A percentile compares a stretch with the other conserved stretches of the same genome.
Evolutionary conservation across 129 eudicot genomes (phyloP).

Genomic region (carrot (Daucus carota)): DNA sequence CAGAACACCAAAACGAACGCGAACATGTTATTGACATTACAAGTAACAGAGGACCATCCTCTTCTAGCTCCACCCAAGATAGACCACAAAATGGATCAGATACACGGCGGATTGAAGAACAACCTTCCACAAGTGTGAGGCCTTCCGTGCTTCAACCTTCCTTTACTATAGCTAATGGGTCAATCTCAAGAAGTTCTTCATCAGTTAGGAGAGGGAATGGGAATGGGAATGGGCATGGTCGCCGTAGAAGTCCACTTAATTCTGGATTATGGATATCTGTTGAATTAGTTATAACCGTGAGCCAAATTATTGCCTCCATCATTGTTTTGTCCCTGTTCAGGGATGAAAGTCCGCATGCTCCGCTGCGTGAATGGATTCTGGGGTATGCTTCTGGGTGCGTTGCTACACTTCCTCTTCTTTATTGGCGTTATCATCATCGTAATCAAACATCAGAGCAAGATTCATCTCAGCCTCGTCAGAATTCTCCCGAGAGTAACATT

Average conservation of each 20-base stretch:
- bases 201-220: conserved; percentile 57
- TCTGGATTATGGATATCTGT: conserved; percentile 91
- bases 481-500: conserved; percentile 31
- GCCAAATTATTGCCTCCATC: conserved; percentile 83
- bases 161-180: conserved; percentile 33
- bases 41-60: conserved; percentile 54
- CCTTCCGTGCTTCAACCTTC: conserved; percentile 45
- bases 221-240: conserved; percentile 39
- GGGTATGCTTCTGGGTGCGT: conserved; percentile 96
- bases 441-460: conserved; percentile 74
- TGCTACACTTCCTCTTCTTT: conserved; percentile 85
- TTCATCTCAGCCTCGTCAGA: conserved; percentile 43
- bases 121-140: conserved; percentile 44
- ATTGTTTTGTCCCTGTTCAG: conserved; percentile 71
- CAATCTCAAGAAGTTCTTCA: conserved; percentile 67
- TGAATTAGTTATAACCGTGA: conserved; percentile 69
- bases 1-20: conserved; percentile 31
- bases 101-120: conserved; percentile 31
- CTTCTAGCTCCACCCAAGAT: conserved; percentile 52
- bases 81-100: conserved; percentile 42
- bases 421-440: conserved; percentile 80
- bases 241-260: conserved; percentile 86
- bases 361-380: conserved; percentile 71
- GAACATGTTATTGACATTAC: conserved; percentile 75
- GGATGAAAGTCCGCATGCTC: conserved; percentile 78